Evolutionary conservation across 106 monocot species (phyloP).

Genomic region (Dendrobium chrysotoxum): DNA sequence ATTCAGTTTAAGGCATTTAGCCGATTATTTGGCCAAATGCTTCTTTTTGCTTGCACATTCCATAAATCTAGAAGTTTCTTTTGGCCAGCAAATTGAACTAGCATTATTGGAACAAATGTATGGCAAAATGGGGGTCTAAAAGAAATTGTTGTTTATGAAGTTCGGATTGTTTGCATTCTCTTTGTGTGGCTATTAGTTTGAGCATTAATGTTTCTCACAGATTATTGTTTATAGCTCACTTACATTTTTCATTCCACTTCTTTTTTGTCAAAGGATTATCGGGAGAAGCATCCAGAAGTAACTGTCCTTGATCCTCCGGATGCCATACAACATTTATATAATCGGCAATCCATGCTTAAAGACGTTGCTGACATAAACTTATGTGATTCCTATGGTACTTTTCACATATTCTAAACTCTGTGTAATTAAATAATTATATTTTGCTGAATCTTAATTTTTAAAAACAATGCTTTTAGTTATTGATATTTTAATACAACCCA

Average conservation of each 20-base stretch:
- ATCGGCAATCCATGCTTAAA: slow-evolving; percentile 94
- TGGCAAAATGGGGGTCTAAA: background rate
- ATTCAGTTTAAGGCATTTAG: background rate
- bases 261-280: slow-evolving; percentile 53
- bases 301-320: slow-evolving; percentile 93
- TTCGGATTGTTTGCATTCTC: background rate
- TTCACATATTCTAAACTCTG: background rate
- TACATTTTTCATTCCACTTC: background rate
- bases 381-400: slow-evolving; percentile 60
- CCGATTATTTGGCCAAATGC: background rate
- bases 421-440: background rate
- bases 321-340: slow-evolving; percentile 73
- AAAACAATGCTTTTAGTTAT: background rate
- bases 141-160: background rate
- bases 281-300: slow-evolving; percentile 79
- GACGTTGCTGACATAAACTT: slow-evolving; percentile 84
- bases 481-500: background rate
- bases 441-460: background rate
- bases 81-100: background rate
- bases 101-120: background rate
- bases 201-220: background rate
- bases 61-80: background rate
- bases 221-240: background rate
- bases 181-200: background rate
- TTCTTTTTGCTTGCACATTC: background rate